A percentile compares a stretch with the other conserved stretches of the same genome.
Evolutionary conservation across 345 rosid species (phyloP).

Genomic region (Kernera saxatilis): DNA sequence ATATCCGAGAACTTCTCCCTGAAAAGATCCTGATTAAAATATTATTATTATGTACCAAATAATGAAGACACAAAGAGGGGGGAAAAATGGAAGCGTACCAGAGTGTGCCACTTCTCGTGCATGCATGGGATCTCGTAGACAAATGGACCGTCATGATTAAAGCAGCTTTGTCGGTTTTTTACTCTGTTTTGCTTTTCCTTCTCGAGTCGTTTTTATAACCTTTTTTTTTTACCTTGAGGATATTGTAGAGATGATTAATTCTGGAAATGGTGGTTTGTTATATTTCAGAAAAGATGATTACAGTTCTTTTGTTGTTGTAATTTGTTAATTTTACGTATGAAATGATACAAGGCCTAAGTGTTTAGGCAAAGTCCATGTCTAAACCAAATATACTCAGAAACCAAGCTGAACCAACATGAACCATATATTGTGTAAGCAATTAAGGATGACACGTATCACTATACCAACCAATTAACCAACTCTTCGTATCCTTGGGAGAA

Average conservation of each 20-base stretch:
- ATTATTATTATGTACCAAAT: constrained; percentile 18
- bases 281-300: constrained; percentile 5
- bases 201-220: not conserved
- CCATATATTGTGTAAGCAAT: too few relatives aligned
- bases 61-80: not conserved
- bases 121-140: constrained; percentile 39
- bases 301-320: not conserved
- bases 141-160: constrained; percentile 26
- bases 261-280: constrained; percentile 24
- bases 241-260: constrained; percentile 27
- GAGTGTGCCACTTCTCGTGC: constrained; percentile 36
- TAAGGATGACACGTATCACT: too few relatives aligned
- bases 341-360: too few relatives aligned
- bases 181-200: constrained; percentile 2
- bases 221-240: not conserved
- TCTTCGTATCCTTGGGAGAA: too few relatives aligned
- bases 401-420: too few relatives aligned
- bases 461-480: too few relatives aligned
- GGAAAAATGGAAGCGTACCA: constrained; percentile 6
- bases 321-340: not conserved
- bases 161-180: constrained; percentile 4
- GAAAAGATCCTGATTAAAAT: too few relatives aligned
- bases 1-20: too few relatives aligned
- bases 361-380: too few relatives aligned
- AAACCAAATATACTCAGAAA: too few relatives aligned